Base-by-base conservation (phyloP, 495 filamentous ascomycete genomes). In the Penicillium pulvis region DNA sequence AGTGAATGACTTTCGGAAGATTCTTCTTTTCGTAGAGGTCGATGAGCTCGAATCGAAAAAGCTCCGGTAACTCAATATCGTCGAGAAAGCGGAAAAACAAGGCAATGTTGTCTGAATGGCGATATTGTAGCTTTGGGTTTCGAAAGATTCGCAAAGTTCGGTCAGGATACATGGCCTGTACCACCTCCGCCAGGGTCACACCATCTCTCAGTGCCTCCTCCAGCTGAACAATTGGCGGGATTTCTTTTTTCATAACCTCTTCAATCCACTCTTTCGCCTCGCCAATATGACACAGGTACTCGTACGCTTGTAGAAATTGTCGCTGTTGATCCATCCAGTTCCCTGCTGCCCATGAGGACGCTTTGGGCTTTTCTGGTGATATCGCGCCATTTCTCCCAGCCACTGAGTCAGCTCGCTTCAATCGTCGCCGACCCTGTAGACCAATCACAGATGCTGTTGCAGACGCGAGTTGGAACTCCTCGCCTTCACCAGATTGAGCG, bases 21-120 rank as follows among this genome's bases (percentile, higher is more conserved):
- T 99, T 99, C 74, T 99, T 99, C 79, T 98, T 99, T 71, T 99
- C 96, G 78, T 99, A 99, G 35, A 99, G 75, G 69, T 99, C 95
- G 39, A 97, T 97, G 9, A 97, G 82, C 73, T 99, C 95, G 73
- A 99, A 99, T 59, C 93, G 85, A 72, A 99, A 99, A n/a, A 99
- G 83, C 57, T 99, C 95, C 1, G 95, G 95, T 9, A 99, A 76
- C 64, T 97, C 90, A n/a, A 97, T 83, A 59, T 97, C 90, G 63
- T 92, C 90, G 0, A 99, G 81, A 61, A 93, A 97, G 47, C 87
- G 84, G 75, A 98, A 98, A 73, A 99, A 98, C 16, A 89, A 75
- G 30, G 92, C 92, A 51, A 97, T 95, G 64, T 99, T 99, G 75
- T 99, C 93, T 2, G 93, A 97, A 69, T 99, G 95, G 31, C 95